Evolutionary conservation across 2,329 filamentous ascomycete species (phyloP).

Genomic region (Sclerotinia subarctica): DNA sequence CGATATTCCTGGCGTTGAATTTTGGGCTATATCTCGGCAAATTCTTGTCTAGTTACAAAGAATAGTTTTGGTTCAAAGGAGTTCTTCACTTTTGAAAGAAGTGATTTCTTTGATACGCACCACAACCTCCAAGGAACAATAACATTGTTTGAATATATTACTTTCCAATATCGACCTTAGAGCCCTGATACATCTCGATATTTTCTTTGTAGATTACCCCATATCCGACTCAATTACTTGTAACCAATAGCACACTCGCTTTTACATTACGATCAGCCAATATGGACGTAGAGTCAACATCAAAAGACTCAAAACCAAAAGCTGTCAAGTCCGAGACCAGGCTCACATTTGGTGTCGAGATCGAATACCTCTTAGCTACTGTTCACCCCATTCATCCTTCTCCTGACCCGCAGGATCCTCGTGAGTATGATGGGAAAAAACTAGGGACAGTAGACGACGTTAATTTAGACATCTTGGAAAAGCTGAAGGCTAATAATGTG

Average conservation of each 20-base stretch:
- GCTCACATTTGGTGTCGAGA: constrained; percentile 18
- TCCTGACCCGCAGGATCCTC: background rate
- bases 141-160: background rate
- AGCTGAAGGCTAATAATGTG: background rate
- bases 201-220: background rate
- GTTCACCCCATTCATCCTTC: background rate
- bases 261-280: background rate
- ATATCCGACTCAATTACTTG: background rate
- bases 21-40: background rate
- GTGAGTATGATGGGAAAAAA: background rate
- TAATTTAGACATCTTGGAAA: background rate
- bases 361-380: constrained; percentile 13
- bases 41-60: background rate
- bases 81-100: background rate
- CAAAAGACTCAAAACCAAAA: background rate
- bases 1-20: background rate
- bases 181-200: background rate
- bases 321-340: background rate
- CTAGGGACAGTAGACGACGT: background rate
- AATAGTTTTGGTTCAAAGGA: background rate
- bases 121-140: background rate
- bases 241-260: background rate
- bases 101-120: background rate
- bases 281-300: background rate
- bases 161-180: no score